Evolutionary conservation across 805 yeast species (phyloP).

Genomic region (Zygotorulaspora sp.): DNA sequence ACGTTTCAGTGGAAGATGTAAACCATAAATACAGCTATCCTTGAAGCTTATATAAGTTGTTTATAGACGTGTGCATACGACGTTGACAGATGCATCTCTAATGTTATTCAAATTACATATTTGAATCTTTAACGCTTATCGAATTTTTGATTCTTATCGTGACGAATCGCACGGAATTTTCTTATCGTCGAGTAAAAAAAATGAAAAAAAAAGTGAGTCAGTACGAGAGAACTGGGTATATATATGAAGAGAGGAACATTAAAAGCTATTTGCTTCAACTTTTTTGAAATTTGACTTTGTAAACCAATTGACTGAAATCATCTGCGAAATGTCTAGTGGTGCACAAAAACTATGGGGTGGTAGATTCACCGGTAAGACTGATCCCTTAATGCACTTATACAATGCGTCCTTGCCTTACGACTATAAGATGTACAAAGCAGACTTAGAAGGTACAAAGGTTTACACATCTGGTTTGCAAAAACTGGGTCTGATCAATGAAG

Average conservation of each 20-base stretch:
- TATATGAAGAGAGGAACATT: too few species aligned
- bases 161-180: slow-evolving; percentile 2
- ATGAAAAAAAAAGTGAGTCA: slow-evolving; percentile 1
- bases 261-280: too few species aligned
- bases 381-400: slow-evolving; percentile 95
- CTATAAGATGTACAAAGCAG: slow-evolving; percentile 90
- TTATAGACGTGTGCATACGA: too few species aligned
- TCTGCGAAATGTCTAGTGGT: slow-evolving; percentile 24
- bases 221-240: too few species aligned
- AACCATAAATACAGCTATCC: slow-evolving; percentile 73
- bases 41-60: too few species aligned
- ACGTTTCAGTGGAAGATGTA: slow-evolving; percentile 96
- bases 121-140: too few species aligned
- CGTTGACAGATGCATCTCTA: too few species aligned
- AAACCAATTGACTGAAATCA: too few species aligned
- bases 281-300: too few species aligned
- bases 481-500: slow-evolving; percentile 64
- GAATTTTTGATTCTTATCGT: too few species aligned
- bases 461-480: slow-evolving; percentile 84
- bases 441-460: slow-evolving; percentile 87
- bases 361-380: slow-evolving; percentile 94
- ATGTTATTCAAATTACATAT: too few species aligned
- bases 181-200: too few species aligned
- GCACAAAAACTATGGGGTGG: slow-evolving; percentile 93
- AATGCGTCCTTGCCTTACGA: slow-evolving; percentile 97